Base-by-base conservation (phyloP, 2,329 filamentous ascomycete species). In the Cadophora luteo-olivacea region DNA sequence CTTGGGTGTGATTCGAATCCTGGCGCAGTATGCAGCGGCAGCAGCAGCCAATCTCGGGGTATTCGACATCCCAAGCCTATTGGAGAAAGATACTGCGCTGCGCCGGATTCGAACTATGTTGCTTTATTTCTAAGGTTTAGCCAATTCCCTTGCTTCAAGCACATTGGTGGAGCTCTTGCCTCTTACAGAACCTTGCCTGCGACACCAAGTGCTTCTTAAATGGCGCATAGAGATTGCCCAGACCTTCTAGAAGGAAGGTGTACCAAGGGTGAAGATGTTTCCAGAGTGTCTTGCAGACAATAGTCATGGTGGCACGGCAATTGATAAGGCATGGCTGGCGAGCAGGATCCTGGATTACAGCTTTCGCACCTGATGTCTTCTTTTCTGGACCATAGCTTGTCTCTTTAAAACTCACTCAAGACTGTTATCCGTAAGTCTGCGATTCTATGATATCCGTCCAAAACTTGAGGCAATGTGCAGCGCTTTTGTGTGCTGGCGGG, bases 21-120 rank as follows among this genome's bases (percentile, higher is more conserved):
- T 19, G 45, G 45, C 22, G 6, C 45, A 29, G n/a, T 9, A 38
- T 38, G 33, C 55, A 58, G 6, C 32, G 3, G 38, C n/a, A 49
- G 45, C 45, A 49, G 19, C 6, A 49, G 19, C 19, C 45, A 60
- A 60, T 60, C 33, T 60, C 57, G 57, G 57, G 22, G 5, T 60
- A 36, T 9, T 24, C 55, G n/a, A 24, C 14, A 9, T 0, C n/a
- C 5, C 32, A 58, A 38, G 55, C 52, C 52, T 55, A 55, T 33
- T 55, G 25, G 25, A 55, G 52, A 55, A 33, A 4, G 24, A 55
- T 33, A 25, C 52, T 19, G 25, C 29, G 24, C 57, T 22, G 45
- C 45, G 45, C 19, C 45, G 1, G 45, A 49, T 49, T 49, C 6
- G n/a, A 49, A 49, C 22, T 49, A 49, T 49, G 45, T 19, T 49